Evolutionary conservation across 2,329 filamentous ascomycete species (phyloP), one percentile per base, ranked within the genome.

Genomic region (Penicillium sp.): DNA sequence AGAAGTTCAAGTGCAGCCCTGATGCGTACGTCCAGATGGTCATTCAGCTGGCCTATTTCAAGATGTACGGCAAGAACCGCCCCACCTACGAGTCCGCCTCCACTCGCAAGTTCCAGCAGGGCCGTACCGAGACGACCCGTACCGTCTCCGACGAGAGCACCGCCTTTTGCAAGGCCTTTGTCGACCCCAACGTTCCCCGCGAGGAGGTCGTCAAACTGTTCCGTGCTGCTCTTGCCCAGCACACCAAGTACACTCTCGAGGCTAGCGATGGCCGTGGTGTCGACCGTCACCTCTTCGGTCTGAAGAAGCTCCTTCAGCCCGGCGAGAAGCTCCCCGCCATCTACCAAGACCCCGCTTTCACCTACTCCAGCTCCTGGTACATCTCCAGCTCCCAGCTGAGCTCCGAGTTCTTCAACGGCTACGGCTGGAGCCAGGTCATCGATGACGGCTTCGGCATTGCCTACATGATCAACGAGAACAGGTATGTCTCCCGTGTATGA

Each of bases 381-480:
- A 77, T 98, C 49, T 91, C 85, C 23, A 89, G 84, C 23, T 89
- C 83, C 51, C 94, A 98, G 75, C 75, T 98, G 67, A 93, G 86
- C 72, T 90, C 85, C 27, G 94, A 98, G 75, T 96, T 87, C 77
- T 98, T 97, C 74, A 98, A 98, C 68, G 93, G 94, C 20, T 98
- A 98, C 71, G 93, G 93, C 37, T 98, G 93, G 93, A 93, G 87
- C 66, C 91, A 98, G 75, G 93, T 98, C 42, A 86, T 97, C 45
- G 90, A 97, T 64, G 87, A 86, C 50, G 93, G 93, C 24, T 98
- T 93, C 72, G 93, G 93, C 56, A 95, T 98, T 65, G 93, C 93
- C 31, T 98, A 98, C 69, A 98, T 98, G 93, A 97, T 98, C 69
- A 98, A 98, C 68, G 91, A 97, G 78, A 95, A 96, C 71, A 90